Percentiles rank a stretch among this genome's conserved stretches.
These are phyloP conservation scores for Phytophthora sojae DNA, from an alignment of 352 stramenopile species.

Conservation along the genomic window DNA sequence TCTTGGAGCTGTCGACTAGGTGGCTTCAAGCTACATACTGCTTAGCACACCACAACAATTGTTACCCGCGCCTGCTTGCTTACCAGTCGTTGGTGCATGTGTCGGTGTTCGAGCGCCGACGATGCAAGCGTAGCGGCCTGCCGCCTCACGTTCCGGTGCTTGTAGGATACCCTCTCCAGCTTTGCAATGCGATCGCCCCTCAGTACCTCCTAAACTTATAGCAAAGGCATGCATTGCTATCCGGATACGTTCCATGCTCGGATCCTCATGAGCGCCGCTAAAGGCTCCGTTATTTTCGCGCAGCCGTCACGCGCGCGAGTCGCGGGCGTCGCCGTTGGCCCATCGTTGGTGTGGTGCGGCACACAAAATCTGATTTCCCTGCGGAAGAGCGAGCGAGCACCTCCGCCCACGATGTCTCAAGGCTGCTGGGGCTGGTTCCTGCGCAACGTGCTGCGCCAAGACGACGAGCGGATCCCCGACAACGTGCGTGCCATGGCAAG, in stretches of 20 bases:
- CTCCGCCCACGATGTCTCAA: conserved; percentile 65
- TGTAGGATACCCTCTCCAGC: not conserved
- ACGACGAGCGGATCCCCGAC: conserved; percentile 54
- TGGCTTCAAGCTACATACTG: too few species aligned
- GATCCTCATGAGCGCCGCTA: not conserved
- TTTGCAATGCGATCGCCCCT: not conserved
- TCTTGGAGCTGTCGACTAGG: too few species aligned
- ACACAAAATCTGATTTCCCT: conserved; percentile 24
- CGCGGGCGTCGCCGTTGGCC: not conserved
- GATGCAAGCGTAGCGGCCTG: not conserved
- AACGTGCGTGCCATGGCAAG: conserved; percentile 37
- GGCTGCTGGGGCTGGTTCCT: conserved; percentile 77
- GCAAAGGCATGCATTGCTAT: too few species aligned
- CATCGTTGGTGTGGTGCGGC: conserved; percentile 17
- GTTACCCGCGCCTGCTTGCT: too few species aligned
- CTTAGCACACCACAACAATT: too few species aligned
- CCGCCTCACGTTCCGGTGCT: not conserved
- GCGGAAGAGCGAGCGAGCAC: not conserved
- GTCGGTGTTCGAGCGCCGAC: not conserved
- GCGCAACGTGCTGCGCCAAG: conserved; percentile 60
- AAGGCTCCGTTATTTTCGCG: not conserved
- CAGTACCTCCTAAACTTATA: too few species aligned
- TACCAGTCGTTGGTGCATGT: not conserved
- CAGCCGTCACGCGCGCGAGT: not conserved
- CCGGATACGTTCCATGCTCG: too few species aligned